Evolutionary conservation across 2,329 filamentous ascomycete genomes (phyloP).

Genomic region (Sporothrix phasma): DNA sequence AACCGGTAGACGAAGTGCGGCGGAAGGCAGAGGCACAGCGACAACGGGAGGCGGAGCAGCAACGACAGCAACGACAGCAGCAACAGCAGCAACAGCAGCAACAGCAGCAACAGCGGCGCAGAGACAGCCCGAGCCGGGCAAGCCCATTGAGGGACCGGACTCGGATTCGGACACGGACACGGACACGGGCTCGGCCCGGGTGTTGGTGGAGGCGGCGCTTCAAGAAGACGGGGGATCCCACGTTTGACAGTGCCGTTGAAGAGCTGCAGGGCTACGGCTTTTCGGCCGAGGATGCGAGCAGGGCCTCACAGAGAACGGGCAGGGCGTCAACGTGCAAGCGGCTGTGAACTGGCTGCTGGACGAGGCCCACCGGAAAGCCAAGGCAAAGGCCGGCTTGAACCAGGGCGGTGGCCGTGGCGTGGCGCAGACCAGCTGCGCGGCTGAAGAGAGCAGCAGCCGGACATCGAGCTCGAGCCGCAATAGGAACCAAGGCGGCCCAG

Average conservation of each 20-base stretch:
- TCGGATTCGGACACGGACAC: conserved; percentile 36
- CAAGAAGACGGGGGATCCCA: conserved; percentile 40
- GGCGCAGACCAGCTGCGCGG: background rate
- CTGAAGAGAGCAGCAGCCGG: background rate
- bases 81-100: conserved; percentile 24
- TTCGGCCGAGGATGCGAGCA: conserved; percentile 68
- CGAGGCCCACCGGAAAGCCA: conserved; percentile 77
- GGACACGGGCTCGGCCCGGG: conserved; percentile 36
- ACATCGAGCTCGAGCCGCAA: background rate
- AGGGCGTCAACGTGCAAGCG: conserved; percentile 69
- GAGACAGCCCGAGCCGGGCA: conserved; percentile 41
- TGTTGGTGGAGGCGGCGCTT: conserved; percentile 16
- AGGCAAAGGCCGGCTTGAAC: conserved; percentile 51
- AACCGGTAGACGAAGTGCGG: conserved; percentile 54
- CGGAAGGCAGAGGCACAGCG: conserved; percentile 32
- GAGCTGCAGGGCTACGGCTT: conserved; percentile 96
- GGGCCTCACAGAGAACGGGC: conserved; percentile 70
- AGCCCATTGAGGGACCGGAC: conserved; percentile 44
- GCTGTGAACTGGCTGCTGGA: conserved; percentile 86
- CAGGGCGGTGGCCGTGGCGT: conserved; percentile 18
- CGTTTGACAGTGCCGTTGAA: conserved; percentile 69
- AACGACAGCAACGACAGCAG: no score
- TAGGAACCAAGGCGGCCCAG: background rate
- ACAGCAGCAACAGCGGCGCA: conserved; percentile 27
- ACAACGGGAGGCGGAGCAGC: conserved; percentile 22